Conservation (phyloP, 805 yeast genomes). For the Grigorovia humatica region DNA sequence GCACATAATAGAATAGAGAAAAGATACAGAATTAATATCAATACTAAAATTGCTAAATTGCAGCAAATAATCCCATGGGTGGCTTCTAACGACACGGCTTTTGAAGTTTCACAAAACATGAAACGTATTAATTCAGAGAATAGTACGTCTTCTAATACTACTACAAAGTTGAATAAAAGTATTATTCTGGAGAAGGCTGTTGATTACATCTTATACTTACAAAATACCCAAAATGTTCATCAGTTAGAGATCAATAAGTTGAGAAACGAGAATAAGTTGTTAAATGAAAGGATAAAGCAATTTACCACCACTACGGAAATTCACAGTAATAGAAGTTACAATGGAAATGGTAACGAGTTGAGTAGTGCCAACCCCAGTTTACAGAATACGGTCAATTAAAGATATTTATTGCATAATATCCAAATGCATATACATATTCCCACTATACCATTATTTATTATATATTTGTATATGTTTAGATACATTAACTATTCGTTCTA, state of each 20-base stretch:
- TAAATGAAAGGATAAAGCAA: constrained; percentile 3
- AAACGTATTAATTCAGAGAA: constrained; percentile 1
- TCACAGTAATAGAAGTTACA: neutral
- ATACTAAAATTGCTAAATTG: constrained; percentile 57
- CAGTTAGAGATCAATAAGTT: constrained; percentile 26
- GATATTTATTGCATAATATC: too few species aligned
- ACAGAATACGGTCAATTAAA: too few species aligned
- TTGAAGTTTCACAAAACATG: constrained; percentile 32
- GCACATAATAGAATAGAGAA: constrained; percentile 69
- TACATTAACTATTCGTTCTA: too few species aligned
- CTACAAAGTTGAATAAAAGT: constrained; percentile 48
- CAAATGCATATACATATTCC: too few species aligned
- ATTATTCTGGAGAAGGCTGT: constrained; percentile 62
- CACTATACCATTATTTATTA: too few species aligned
- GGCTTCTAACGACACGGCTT: constrained; percentile 51
- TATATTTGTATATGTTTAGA: too few species aligned
- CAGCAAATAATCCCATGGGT: constrained; percentile 63
- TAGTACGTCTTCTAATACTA: neutral
- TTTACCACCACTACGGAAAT: neutral
- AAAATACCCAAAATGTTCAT: constrained; percentile 35
- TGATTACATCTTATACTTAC: constrained; percentile 45
- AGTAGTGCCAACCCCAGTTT: too few species aligned
- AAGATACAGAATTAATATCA: constrained; percentile 60
- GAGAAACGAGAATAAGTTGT: constrained; percentile 17
- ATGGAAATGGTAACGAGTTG: too few species aligned